These are phyloP conservation scores for Parietichytrium sp. DNA, from an alignment of 108 stramenopile genomes.

Conservation along the genomic window DNA sequence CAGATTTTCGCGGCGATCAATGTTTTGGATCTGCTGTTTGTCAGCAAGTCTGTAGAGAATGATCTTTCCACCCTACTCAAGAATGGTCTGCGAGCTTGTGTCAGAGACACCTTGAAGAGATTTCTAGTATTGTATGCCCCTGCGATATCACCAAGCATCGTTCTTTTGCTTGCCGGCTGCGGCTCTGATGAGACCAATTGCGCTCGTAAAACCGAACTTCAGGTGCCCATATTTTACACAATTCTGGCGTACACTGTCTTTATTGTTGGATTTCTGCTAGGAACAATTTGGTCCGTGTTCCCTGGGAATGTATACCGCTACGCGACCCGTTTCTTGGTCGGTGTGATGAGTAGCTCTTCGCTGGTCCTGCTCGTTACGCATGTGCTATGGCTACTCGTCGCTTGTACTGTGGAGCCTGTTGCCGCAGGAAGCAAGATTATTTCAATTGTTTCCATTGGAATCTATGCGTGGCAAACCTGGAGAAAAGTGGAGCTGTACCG, in stretches of 20 bases:
- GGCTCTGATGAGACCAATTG: neutral
- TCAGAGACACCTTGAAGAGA: too few species aligned
- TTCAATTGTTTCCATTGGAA: neutral
- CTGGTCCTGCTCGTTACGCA: neutral
- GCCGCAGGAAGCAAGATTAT: neutral
- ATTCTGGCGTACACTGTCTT: neutral
- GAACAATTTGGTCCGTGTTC: neutral
- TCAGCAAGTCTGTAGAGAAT: too few species aligned
- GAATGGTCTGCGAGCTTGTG: too few species aligned
- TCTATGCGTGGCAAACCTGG: constrained; percentile 8
- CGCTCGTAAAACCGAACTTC: neutral
- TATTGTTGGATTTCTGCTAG: neutral
- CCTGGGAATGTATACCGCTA: neutral
- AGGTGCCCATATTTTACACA: neutral
- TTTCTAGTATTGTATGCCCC: too few species aligned
- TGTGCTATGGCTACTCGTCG: neutral
- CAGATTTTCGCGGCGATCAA: too few species aligned
- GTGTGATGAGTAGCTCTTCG: neutral
- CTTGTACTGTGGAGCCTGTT: constrained; percentile 10
- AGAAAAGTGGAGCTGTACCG: neutral
- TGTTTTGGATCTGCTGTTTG: too few species aligned
- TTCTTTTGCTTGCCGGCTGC: too few species aligned
- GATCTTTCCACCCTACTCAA: too few species aligned
- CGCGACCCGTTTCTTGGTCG: neutral
- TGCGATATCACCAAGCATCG: too few species aligned